Evolutionary conservation across 2,329 filamentous ascomycete genomes (phyloP).

Genomic region (Triangularia setosa): DNA sequence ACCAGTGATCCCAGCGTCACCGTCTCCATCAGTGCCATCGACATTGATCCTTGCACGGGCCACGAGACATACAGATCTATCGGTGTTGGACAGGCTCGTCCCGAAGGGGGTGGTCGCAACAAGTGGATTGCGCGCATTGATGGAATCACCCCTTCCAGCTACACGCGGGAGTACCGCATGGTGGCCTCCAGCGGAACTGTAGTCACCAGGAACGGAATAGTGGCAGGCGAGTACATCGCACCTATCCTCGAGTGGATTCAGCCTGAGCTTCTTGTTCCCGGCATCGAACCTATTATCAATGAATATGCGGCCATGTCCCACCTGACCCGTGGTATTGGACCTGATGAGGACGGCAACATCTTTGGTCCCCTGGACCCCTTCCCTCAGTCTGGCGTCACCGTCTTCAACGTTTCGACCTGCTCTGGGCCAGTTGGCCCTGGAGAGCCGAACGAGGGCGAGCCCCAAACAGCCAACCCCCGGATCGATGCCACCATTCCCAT

Average conservation of each 20-base stretch:
- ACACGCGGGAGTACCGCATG: constrained; percentile 36
- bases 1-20: constrained; percentile 33
- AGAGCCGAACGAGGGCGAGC: not conserved
- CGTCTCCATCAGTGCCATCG: constrained; percentile 34
- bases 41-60: constrained; percentile 37
- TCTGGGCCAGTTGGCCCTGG: not conserved
- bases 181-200: constrained; percentile 30
- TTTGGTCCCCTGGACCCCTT: constrained; percentile 38
- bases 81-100: constrained; percentile 32
- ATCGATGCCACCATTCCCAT: constrained; percentile 14
- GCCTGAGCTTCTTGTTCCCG: constrained; percentile 36
- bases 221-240: constrained; percentile 34
- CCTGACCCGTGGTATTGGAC: constrained; percentile 34
- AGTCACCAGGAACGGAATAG: constrained; percentile 33
- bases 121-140: constrained; percentile 36
- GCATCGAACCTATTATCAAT: constrained; percentile 32
- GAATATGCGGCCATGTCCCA: constrained; percentile 36
- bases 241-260: constrained; percentile 37
- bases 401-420: constrained; percentile 16
- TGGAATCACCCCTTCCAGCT: constrained; percentile 26
- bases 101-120: constrained; percentile 33
- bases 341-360: constrained; percentile 33
- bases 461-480: not conserved
- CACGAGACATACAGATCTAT: constrained; percentile 29
- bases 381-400: constrained; percentile 33